Percentiles rank a stretch among this genome's conserved stretches.
Evolutionary conservation across 345 rosid genomes (phyloP).

Genomic region (Syzygium aromaticum): DNA sequence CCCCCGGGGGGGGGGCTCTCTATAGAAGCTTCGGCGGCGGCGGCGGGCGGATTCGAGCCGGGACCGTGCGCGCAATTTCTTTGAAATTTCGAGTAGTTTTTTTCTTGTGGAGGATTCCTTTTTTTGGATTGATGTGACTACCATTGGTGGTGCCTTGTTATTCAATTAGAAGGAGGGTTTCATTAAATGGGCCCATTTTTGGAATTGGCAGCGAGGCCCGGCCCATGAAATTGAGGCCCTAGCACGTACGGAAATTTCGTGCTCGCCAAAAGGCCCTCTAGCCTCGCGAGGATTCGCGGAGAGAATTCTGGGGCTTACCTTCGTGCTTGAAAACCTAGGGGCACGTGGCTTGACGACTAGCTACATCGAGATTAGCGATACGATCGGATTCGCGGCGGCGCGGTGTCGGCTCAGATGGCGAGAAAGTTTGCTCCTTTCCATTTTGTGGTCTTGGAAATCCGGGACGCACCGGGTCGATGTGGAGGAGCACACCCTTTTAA

Average conservation of each 20-base stretch:
- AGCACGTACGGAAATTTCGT: accelerated
- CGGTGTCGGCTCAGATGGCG: neutral
- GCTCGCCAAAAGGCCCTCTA: neutral
- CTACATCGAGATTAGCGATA: too few relatives aligned
- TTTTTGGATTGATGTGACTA: neutral
- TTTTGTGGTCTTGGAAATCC: neutral
- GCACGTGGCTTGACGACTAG: neutral
- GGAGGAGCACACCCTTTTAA: neutral
- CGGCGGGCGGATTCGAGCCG: neutral
- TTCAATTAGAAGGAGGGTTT: neutral
- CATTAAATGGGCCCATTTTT: neutral
- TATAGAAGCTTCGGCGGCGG: neutral
- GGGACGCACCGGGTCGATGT: neutral
- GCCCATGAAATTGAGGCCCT: neutral
- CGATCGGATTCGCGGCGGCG: neutral
- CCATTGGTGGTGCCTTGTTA: too few relatives aligned
- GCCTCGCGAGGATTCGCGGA: neutral
- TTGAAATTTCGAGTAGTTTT: neutral
- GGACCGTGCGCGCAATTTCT: neutral
- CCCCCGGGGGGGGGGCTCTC: too few relatives aligned
- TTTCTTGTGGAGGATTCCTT: accelerated
- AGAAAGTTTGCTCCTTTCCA: neutral
- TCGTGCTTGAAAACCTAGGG: neutral
- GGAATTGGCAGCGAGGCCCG: neutral
- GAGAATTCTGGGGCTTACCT: neutral